Percentiles rank a stretch among this genome's conserved stretches.
These are phyloP conservation scores for Darksidea phi DNA, from an alignment of 495 filamentous ascomycete species.

Conservation along the genomic window DNA sequence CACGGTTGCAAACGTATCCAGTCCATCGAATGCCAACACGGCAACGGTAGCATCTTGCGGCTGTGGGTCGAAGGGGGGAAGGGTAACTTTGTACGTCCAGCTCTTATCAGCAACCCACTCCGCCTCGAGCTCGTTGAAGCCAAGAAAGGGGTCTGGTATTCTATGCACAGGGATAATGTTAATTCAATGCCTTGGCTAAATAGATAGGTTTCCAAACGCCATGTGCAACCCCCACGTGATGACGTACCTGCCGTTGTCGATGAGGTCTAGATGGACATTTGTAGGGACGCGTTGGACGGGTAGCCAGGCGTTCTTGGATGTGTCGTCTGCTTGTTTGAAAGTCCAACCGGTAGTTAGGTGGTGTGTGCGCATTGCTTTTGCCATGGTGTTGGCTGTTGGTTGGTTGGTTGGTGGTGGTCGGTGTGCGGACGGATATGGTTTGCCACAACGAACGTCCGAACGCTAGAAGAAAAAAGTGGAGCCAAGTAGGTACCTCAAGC, in stretches of 20 bases:
- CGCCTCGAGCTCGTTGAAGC: conserved; percentile 42
- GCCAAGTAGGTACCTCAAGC: too few relatives aligned
- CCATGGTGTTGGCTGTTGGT: conserved; percentile 20
- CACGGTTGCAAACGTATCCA: conserved; percentile 45
- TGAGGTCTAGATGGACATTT: conserved; percentile 44
- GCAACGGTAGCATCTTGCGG: conserved; percentile 24
- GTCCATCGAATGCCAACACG: conserved; percentile 43
- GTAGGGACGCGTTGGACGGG: conserved; percentile 41
- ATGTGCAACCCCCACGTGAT: conserved; percentile 25
- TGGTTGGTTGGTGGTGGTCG: neutral
- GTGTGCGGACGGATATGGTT: too few relatives aligned
- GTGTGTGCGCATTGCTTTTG: conserved; percentile 32
- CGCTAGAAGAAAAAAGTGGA: too few relatives aligned
- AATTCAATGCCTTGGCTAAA: too few relatives aligned
- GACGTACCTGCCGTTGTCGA: conserved; percentile 42
- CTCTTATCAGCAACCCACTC: conserved; percentile 43
- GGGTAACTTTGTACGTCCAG: conserved; percentile 41
- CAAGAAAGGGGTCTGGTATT: conserved; percentile 45
- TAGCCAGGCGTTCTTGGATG: conserved; percentile 36
- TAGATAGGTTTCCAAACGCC: too few relatives aligned
- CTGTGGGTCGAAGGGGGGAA: conserved; percentile 29
- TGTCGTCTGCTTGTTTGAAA: conserved; percentile 40
- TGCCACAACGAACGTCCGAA: too few relatives aligned
- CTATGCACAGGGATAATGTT: conserved; percentile 27
- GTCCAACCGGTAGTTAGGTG: conserved; percentile 39